Evolutionary conservation across 2,329 filamentous ascomycete species (phyloP).

Genomic region (Cladosporium colombiae): DNA sequence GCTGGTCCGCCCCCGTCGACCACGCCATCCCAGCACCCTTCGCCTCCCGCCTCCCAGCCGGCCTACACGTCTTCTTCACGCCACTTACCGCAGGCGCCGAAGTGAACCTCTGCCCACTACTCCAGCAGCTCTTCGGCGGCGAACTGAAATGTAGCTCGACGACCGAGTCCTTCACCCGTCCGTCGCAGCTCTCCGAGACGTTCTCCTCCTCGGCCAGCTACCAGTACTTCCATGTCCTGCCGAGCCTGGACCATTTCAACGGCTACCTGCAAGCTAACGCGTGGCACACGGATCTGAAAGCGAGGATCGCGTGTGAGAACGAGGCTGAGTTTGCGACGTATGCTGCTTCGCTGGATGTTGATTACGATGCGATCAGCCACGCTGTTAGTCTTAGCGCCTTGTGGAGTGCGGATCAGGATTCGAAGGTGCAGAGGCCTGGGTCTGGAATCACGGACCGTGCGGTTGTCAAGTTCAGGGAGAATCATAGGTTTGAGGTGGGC

Average conservation of each 20-base stretch:
- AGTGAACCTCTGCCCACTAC: conserved; percentile 56
- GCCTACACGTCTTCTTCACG: conserved; percentile 78
- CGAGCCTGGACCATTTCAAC: conserved; percentile 55
- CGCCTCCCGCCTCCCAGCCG: conserved; percentile 72
- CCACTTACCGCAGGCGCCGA: conserved; percentile 48
- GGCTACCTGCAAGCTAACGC: conserved; percentile 33
- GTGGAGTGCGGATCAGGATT: conserved; percentile 49
- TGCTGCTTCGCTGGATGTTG: conserved; percentile 62
- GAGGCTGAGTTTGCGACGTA: conserved; percentile 17
- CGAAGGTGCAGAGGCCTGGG: conserved; percentile 23
- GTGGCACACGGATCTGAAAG: conserved; percentile 21
- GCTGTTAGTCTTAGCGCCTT: conserved; percentile 65
- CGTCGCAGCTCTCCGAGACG: conserved; percentile 57
- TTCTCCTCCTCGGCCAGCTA: conserved; percentile 64
- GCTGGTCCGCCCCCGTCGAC: conserved; percentile 66
- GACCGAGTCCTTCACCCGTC: conserved; percentile 36
- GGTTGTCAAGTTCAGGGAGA: conserved; percentile 15
- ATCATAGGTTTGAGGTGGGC: conserved; percentile 71
- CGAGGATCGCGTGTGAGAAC: conserved; percentile 13
- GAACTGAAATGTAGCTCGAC: conserved; percentile 57
- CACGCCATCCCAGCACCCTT: conserved; percentile 69
- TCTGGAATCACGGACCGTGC: conserved; percentile 13
- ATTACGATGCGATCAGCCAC: conserved; percentile 70
- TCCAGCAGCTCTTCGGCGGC: conserved; percentile 59
- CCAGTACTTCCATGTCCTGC: conserved; percentile 70